Evolutionary conservation across 1,284 basidiomycete genomes (phyloP), one percentile per base, ranked within the genome.

Genomic region (Golubevia sp.): DNA sequence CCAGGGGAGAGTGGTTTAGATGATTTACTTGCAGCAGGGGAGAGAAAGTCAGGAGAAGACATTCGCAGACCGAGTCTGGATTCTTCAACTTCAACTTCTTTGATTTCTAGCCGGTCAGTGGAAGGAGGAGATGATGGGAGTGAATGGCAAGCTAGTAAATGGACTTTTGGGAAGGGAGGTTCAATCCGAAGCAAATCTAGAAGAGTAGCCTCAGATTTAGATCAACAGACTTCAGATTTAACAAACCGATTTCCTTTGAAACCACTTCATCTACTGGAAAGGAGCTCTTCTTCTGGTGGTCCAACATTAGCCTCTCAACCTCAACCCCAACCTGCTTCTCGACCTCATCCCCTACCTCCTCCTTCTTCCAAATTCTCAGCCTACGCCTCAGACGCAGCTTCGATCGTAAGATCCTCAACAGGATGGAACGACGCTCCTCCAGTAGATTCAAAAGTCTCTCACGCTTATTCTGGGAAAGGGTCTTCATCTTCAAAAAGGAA

Each of bases 1-100:
- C 70, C 68, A 20, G 77, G 77, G 49, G 76, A 76, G 50, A 71
- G 70, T 34, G 77, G 77, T 15, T 61, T 80, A 13, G 77, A 80
- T 56, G 77, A 80, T 60, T 61, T 80, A 26, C 55, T 80, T 3
- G 50, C 59, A 44, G 38, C 38, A 44, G 18, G 38, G 18, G 38
- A 44, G 38, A 44, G 18, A 18, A 18, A 44, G 38, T 8, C 13
- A 44, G 18, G 18, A 18, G 38, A 44, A 44, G 38, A 44, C 11
- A 18, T 18, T 13, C 11, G 38, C 18, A 44, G 38, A 18, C 38
- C 11, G 38, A 44, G 38, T 18, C 18, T 44, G 18, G 38, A 44
- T 44, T 44, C 34, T 50, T 20, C 18, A 49, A 15, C 56, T 49
- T 23, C 30, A 18, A 38, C 6, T 25, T 27, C 38, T 20, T 23